Evolutionary conservation across 2,329 filamentous ascomycete genomes (phyloP), one percentile per base, ranked within the genome.

Genomic region (Cyphellophora europaea): DNA sequence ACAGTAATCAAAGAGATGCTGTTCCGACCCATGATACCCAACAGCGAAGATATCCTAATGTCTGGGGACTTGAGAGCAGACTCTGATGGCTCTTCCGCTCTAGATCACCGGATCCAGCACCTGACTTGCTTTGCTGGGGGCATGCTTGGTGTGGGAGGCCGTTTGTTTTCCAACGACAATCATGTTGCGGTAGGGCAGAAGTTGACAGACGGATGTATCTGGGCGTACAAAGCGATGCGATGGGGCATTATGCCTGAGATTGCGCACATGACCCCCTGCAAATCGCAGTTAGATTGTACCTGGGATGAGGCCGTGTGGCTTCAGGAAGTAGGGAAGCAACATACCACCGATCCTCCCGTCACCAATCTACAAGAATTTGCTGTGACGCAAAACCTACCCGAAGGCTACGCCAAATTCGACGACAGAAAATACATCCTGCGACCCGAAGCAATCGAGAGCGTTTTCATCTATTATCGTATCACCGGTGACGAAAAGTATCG

Each of bases 101-200:
- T 45, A 13, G 48, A 53, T 5, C 40, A 49, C 0, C 56, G 56
- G 30, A 56, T 63, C 8, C 72, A 79, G 38, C 82, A 86, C 51
- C 62, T 84, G 2, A 69, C 71, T 3, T 87, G 81, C 55, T 87
- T 83, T 51, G 64, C 72, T 3, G 81, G 81, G 5, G 82, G 79
- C 6, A 77, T 81, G 64, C 77, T 82, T 30, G 80, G 66, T 1
- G 67, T 87, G 21, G 77, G 72, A 2, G 75, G 79, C 2, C 73
- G 69, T 40, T 61, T 85, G 16, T 72, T 82, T 43, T 49, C 64
- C 30, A 63, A 60, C 1, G 61, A 63, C 0, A 62, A 69, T 3
- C 72, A 80, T 25, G 53, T 81, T 5, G 59, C 67, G 2, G 61
- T 72, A 12, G 77, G 72, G 2, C 62, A 64, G 37, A 70, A 71